Base-by-base conservation (phyloP, 768 basidiomycete species). In the Imleria badia region DNA sequence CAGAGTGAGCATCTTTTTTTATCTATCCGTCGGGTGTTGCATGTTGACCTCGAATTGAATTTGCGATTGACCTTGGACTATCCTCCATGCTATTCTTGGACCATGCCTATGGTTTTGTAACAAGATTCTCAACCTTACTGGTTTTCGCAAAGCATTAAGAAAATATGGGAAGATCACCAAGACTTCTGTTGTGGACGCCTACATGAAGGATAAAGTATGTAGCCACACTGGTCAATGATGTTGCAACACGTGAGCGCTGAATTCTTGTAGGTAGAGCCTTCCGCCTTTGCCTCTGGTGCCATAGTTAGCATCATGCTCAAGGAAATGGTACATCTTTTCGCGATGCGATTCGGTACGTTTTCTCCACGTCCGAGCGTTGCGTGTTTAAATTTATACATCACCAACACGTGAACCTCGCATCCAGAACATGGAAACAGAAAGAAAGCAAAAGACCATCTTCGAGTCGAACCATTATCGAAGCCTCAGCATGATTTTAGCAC, bases 121-220 rank as follows among this genome's bases (percentile, higher is more conserved):
- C 10, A 58, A 92, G 87, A 83, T 89, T 42, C 72, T 98, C 38
- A 98, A 99, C 68, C 70, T 94, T 11, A 90, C 91, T 1, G 97
- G 96, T 2, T 94, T 97, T 68, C 78, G 89, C 26, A 94, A 94
- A 67, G 86, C 85, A 0, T 67, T 94, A 52, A 93, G 89, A 72
- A 94, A 93, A 68, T 94, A 91, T 58, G 89, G 88, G 64, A 94
- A 91, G 67, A 72, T 80, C 5, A 87, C 92, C 14, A 84, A 79
- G 69, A 86, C 90, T 33, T 77, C 81, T 13, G 85, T 83, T 20
- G 83, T 89, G 66, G 78, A 85, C 23, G 78, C 86, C 38, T 98
- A 95, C 66, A 94, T 89, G 77, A 73, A 77, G 35, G 91, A 94
- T 66, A 87, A 85, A 72, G 91, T 89, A 64, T 3, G 60, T 10